A percentile compares a stretch with the other conserved stretches of the same genome.
Evolutionary conservation across 495 filamentous ascomycete species (phyloP).

Genomic region (Lophiotrema nucula): DNA sequence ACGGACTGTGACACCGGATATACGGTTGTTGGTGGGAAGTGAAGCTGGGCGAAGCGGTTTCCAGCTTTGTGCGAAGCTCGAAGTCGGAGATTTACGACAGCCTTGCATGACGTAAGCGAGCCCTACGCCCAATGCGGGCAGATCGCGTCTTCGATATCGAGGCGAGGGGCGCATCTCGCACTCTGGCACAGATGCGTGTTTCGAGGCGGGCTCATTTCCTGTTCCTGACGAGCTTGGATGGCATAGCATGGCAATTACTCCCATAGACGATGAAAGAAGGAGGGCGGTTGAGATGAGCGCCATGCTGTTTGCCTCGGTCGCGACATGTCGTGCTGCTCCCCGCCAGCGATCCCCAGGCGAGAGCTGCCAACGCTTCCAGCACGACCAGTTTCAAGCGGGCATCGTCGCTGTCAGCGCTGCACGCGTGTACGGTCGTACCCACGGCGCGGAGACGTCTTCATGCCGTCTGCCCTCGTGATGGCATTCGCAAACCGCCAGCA

Average conservation of each 20-base stretch:
- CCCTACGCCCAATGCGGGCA: no score
- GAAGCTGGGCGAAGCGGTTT: no score
- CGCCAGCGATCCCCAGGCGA: constrained; percentile 12
- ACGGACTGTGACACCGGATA: constrained; percentile 23
- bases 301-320: no score
- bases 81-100: no score
- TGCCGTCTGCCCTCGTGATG: constrained; percentile 1
- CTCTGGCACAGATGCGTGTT: background rate
- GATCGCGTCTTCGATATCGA: no score
- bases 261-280: no score
- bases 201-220: constrained; percentile 1
- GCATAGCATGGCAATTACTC: constrained; percentile 17
- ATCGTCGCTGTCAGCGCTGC: background rate
- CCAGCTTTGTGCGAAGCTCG: no score
- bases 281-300: no score
- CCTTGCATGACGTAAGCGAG: no score
- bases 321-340: no score
- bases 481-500: background rate
- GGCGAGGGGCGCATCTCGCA: no score
- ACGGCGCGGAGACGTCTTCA: background rate
- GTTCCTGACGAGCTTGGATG: constrained; percentile 16
- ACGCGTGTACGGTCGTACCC: background rate
- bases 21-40: constrained; percentile 7
- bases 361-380: background rate
- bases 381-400: background rate